Evolutionary conservation across 805 yeast species (phyloP), one percentile per base, ranked within the genome.

Genomic region (Naumovozyma castellii): DNA sequence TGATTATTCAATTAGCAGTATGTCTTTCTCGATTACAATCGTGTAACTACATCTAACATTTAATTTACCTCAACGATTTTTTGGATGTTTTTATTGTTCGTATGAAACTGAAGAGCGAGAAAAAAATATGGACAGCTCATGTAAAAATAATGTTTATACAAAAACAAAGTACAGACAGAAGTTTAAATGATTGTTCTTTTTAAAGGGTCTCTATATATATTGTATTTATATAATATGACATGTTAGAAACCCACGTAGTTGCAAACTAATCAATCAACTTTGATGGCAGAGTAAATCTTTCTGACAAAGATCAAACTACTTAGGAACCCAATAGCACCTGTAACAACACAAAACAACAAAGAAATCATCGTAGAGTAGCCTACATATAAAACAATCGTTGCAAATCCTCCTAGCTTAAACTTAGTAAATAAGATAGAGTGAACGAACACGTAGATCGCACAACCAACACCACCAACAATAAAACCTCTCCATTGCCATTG

Each of bases 401-500:
- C 71, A 42, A 84, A 68, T 3, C 87, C 94, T 33, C 79, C 83
- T 36, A 88, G 66, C 43, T 71, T 72, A 44, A 83, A 79, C 46
- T 75, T 77, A 18, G 86, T 73, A 53, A 90, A 72, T 48, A 82
- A 67, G 43, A 87, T 66, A 2, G 97, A 79, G 62, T 92, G 95
- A 36, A 85, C 49, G 64, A 87, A 85, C 32, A 88, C 80, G 59
- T 90, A 92, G 39, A 80, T 50, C 0, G 95, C 73, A 59, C 95
- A 81, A 25, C 97, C 94, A 52, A 90, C 78, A 30, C 96, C 92
- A 33, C 95, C 97, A 19, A 95, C 84, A 43, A 86, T 74, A 53
- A 82, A 75, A 3, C 95, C 76, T 61, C 88, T 78, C 98, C 98
- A 92, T 58, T 90, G 97, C 98, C 98, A 92, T 61, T 79, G 78